Evolutionary conservation across 208 protist genomes (phyloP).

Genomic region (Leishmania braziliensis): DNA sequence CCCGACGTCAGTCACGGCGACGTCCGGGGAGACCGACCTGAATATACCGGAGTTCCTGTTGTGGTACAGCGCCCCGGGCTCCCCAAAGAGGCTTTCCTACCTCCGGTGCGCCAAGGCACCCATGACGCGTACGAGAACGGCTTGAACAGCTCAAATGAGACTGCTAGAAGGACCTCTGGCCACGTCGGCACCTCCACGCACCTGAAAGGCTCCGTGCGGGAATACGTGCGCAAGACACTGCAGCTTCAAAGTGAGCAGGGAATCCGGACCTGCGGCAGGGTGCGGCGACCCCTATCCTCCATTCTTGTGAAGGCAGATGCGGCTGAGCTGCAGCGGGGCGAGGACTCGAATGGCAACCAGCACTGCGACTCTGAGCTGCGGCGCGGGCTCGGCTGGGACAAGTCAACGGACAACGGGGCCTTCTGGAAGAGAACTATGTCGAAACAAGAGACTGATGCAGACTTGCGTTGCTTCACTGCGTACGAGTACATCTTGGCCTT

Average conservation of each 20-base stretch:
- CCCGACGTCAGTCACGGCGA: background rate
- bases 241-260: background rate
- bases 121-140: too few relatives aligned
- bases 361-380: background rate
- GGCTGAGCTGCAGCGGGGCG: background rate
- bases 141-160: too few relatives aligned
- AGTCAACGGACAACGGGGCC: background rate
- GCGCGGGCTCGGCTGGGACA: background rate
- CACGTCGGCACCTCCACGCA: background rate
- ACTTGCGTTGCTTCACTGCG: conserved; percentile 25
- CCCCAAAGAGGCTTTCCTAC: background rate
- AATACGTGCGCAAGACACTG: background rate
- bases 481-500: conserved; percentile 24
- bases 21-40: background rate
- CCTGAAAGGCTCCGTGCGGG: conserved; percentile 3
- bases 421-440: conserved; percentile 13
- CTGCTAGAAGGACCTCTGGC: too few relatives aligned
- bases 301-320: conserved; percentile 9
- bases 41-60: background rate
- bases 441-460: conserved; percentile 17
- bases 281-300: background rate
- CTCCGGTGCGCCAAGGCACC: background rate
- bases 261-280: background rate
- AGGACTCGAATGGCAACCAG: background rate
- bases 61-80: background rate